Conservation (phyloP, 2,329 filamentous ascomycete species). For the Cladophialophora exuberans region DNA sequence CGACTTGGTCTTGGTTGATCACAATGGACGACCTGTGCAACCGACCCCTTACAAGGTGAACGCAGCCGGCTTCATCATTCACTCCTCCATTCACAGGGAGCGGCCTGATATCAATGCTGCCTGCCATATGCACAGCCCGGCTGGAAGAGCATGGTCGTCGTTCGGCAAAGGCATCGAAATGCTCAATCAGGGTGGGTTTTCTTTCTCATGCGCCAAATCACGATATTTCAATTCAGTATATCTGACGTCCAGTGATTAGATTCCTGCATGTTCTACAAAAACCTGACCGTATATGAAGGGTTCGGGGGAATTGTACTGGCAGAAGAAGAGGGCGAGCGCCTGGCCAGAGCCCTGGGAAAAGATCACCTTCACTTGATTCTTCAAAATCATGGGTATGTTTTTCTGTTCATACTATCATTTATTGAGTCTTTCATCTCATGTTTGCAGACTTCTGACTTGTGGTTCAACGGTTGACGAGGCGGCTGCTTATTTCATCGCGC, state of each 20-base stretch:
- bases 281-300: conserved; percentile 55
- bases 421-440: neutral
- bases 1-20: conserved; percentile 67
- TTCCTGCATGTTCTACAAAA: conserved; percentile 50
- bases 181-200: conserved; percentile 44
- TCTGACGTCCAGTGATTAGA: neutral
- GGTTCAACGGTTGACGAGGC: conserved; percentile 55
- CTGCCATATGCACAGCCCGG: conserved; percentile 57
- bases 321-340: conserved; percentile 55
- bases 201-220: too few relatives aligned
- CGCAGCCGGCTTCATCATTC: conserved; percentile 54
- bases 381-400: conserved; percentile 52
- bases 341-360: conserved; percentile 51
- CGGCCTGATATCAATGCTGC: conserved; percentile 59
- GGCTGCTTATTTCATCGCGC: conserved; percentile 56
- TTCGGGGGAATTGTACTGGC: conserved; percentile 59
- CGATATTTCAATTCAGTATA: neutral
- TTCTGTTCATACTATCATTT: neutral
- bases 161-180: conserved; percentile 48
- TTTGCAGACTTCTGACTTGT: conserved; percentile 40
- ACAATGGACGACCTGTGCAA: conserved; percentile 64
- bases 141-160: conserved; percentile 50
- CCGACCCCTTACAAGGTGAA: conserved; percentile 42
- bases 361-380: conserved; percentile 47
- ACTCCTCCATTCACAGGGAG: conserved; percentile 56